Conservation (phyloP, 2,329 filamentous ascomycete species). For the Colletotrichum musicola region DNA sequence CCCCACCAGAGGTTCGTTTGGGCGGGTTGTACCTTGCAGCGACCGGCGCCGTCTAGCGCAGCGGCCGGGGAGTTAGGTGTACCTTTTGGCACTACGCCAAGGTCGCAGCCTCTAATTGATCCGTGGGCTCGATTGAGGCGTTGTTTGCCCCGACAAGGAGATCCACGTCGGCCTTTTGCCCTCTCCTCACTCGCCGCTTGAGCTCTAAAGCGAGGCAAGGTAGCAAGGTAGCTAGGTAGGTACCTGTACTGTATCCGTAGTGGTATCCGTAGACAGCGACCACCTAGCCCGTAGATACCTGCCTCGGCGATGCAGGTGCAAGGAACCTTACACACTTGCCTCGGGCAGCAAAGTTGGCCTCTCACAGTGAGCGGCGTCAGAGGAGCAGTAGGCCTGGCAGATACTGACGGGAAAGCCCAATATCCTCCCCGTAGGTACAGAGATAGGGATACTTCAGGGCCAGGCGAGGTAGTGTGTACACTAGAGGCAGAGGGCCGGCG, state of each 20-base stretch:
- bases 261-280: no score
- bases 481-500: slow-evolving; percentile 6
- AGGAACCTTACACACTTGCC: no score
- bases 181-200: neutral
- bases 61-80: slow-evolving; percentile 1
- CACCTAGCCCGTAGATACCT: no score
- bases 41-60: slow-evolving; percentile 6
- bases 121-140: slow-evolving; percentile 1
- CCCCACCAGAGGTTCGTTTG: slow-evolving; percentile 34
- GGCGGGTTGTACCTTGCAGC: slow-evolving; percentile 30
- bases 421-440: neutral
- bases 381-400: neutral
- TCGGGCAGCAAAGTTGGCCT: no score
- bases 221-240: no score
- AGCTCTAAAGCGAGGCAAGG: no score
- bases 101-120: slow-evolving; percentile 5
- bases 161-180: slow-evolving; percentile 28
- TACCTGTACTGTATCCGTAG: slow-evolving; percentile 1
- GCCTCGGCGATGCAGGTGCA: no score
- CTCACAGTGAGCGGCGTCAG: no score
- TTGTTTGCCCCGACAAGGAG: slow-evolving; percentile 28
- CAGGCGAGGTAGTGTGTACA: no score
- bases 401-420: slow-evolving; percentile 1
- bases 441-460: no score
- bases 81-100: neutral